Base-by-base conservation (phyloP, 2,329 filamentous ascomycete genomes). In the Monosporascus sp. region DNA sequence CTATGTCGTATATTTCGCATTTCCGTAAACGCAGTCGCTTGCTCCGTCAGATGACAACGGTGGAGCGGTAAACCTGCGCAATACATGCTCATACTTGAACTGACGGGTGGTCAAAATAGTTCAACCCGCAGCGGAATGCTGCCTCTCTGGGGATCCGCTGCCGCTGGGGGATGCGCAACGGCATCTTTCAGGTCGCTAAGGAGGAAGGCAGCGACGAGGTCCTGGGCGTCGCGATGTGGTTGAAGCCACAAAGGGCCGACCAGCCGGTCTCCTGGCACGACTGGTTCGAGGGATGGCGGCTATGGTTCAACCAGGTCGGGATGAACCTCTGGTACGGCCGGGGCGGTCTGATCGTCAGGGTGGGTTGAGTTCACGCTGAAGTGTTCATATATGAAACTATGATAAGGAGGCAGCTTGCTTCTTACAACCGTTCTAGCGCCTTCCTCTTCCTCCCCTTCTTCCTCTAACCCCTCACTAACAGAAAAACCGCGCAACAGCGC, bases 221-320 rank as follows among this genome's bases (percentile, higher is more conserved):
- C 37, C 76, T 90, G 27, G 87, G 87, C 9, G 84, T 88, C 24
- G 83, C 85, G 53, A 89, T 88, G 80, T 91, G 87, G 87, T 73
- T 88, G 51, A 78, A 78, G 1, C 87, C 87, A 0, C 75, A 75
- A 16, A 71, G 72, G 0, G 66, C 73, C 0, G 71, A 67, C 5
- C 64, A 76, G 47, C 74, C 77, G 17, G 71, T 79, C 45, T 79
- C 76, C 6, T 90, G 86, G 86, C 70, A 73, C 24, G 76, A 83
- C 48, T 88, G 84, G 78, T 65, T 80, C 2, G 82, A 86, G 52
- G 73, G 73, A 52, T 90, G 86, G 84, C 73, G 76, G n/a, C 73
- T 91, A 16, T 90, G 84, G 73, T 68, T 83, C 51, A 76, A 79
- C 45, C 87, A 91, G 62, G 73, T 87, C 16, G 70, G 76, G 14